Evolutionary conservation across 2,329 filamentous ascomycete species (phyloP).

Genomic region (Fusarium longipes): DNA sequence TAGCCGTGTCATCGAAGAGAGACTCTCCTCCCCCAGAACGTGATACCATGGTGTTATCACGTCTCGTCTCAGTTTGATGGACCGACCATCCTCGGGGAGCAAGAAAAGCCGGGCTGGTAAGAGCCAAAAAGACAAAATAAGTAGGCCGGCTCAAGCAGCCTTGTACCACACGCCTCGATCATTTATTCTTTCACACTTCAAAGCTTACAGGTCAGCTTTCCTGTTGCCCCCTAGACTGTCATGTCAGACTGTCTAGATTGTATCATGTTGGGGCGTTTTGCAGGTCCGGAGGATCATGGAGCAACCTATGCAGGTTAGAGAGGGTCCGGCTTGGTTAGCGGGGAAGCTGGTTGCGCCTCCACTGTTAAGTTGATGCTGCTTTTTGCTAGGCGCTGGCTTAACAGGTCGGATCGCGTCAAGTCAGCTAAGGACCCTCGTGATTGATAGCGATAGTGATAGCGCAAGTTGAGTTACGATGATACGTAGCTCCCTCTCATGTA

Average conservation of each 20-base stretch:
- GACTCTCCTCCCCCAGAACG: background rate
- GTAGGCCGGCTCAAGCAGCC: background rate
- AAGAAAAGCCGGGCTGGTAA: background rate
- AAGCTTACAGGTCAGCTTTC: background rate
- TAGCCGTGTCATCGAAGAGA: no score
- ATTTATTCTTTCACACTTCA: background rate
- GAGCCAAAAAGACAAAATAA: background rate
- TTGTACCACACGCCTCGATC: background rate
- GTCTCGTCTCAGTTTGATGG: constrained; percentile 7
- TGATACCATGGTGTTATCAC: constrained; percentile 12
- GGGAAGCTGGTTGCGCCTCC: constrained; percentile 35
- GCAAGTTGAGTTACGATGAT: constrained; percentile 13
- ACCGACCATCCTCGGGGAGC: background rate
- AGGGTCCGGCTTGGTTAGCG: constrained; percentile 34
- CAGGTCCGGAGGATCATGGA: constrained; percentile 25
- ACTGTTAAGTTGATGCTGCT: constrained; percentile 34
- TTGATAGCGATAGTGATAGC: constrained; percentile 29
- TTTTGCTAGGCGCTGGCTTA: constrained; percentile 18
- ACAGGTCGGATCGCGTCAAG: no score
- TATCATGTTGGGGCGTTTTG: constrained; percentile 22
- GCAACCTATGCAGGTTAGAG: constrained; percentile 25
- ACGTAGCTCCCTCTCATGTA: constrained; percentile 7
- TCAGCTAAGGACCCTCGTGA: constrained; percentile 34
- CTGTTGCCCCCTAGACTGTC: background rate
- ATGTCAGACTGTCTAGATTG: no score